Percentiles rank a stretch among this genome's conserved stretches.
Conservation (phyloP, 495 filamentous ascomycete species). For the Hapsidospora chrysogenum region DNA sequence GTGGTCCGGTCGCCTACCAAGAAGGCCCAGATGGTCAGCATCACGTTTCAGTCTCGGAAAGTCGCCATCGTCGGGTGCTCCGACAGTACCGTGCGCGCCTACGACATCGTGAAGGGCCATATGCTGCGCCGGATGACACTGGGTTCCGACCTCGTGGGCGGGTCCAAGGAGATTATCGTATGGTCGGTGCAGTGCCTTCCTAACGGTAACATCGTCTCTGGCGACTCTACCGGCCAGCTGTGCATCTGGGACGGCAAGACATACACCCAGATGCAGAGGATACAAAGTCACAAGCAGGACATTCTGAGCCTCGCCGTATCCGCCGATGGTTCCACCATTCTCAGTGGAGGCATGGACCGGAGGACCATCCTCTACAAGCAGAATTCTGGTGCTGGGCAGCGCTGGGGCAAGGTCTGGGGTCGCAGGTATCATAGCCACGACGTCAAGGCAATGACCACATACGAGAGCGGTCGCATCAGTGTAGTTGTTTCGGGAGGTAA, state of each 20-base stretch:
- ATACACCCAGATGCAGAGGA: conserved; percentile 68
- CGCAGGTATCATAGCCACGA: conserved; percentile 77
- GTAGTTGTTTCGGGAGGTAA: conserved; percentile 84
- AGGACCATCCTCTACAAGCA: conserved; percentile 65
- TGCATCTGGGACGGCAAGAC: conserved; percentile 88
- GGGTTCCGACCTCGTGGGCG: conserved; percentile 55
- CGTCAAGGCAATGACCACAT: conserved; percentile 87
- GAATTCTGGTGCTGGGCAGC: conserved; percentile 34
- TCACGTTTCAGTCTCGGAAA: conserved; percentile 72
- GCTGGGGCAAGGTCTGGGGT: conserved; percentile 78
- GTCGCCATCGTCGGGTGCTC: conserved; percentile 79
- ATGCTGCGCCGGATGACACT: conserved; percentile 67
- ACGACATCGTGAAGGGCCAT: conserved; percentile 64
- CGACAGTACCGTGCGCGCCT: conserved; percentile 80
- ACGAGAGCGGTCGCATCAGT: conserved; percentile 67
- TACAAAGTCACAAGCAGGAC: conserved; percentile 80
- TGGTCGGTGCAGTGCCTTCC: conserved; percentile 82
- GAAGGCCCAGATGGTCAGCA: conserved; percentile 70
- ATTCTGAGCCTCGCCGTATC: conserved; percentile 69
- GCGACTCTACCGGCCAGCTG: conserved; percentile 84
- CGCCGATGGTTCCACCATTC: conserved; percentile 63
- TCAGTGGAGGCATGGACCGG: conserved; percentile 84
- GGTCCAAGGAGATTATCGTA: conserved; percentile 70
- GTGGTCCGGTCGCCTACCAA: conserved; percentile 60
- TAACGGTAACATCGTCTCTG: conserved; percentile 82